Evolutionary conservation across 2,329 filamentous ascomycete genomes (phyloP).

Genomic region (Aspergillus texensis): DNA sequence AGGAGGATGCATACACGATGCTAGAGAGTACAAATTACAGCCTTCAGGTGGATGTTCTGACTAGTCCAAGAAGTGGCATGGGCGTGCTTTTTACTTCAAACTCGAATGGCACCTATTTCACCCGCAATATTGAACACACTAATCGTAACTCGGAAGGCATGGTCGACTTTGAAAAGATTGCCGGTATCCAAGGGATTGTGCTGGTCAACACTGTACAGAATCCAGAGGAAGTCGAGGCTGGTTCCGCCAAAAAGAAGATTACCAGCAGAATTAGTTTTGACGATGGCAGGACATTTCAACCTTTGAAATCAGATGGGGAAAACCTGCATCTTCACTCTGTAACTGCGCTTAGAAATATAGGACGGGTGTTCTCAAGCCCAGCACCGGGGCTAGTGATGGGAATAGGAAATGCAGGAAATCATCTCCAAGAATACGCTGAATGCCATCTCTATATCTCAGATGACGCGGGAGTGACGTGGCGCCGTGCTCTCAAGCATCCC

Average conservation of each 20-base stretch:
- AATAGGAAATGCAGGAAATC: slow-evolving; percentile 82
- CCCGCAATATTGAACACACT: slow-evolving; percentile 85
- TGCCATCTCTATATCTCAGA: slow-evolving; percentile 87
- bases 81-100: slow-evolving; percentile 94
- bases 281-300: slow-evolving; percentile 83
- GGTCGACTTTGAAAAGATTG: slow-evolving; percentile 95
- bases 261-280: slow-evolving; percentile 89
- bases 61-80: slow-evolving; percentile 66
- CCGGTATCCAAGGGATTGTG: slow-evolving; percentile 88
- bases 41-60: slow-evolving; percentile 93
- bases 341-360: slow-evolving; percentile 78
- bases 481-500: slow-evolving; percentile 69
- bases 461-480: slow-evolving; percentile 87
- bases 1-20: slow-evolving; percentile 86
- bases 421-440: slow-evolving; percentile 69
- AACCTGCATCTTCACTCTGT: slow-evolving; percentile 88
- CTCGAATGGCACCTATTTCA: slow-evolving; percentile 96
- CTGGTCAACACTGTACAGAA: slow-evolving; percentile 89
- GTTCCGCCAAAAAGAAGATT: slow-evolving; percentile 64
- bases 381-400: slow-evolving; percentile 94
- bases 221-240: slow-evolving; percentile 69
- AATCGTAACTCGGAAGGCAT: slow-evolving; percentile 76
- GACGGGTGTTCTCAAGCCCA: slow-evolving; percentile 88
- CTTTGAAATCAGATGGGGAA: slow-evolving; percentile 67
- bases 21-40: slow-evolving; percentile 97